Conservation (phyloP, 176 grass and related monocot genomes). For the Ensete ventricosum region DNA sequence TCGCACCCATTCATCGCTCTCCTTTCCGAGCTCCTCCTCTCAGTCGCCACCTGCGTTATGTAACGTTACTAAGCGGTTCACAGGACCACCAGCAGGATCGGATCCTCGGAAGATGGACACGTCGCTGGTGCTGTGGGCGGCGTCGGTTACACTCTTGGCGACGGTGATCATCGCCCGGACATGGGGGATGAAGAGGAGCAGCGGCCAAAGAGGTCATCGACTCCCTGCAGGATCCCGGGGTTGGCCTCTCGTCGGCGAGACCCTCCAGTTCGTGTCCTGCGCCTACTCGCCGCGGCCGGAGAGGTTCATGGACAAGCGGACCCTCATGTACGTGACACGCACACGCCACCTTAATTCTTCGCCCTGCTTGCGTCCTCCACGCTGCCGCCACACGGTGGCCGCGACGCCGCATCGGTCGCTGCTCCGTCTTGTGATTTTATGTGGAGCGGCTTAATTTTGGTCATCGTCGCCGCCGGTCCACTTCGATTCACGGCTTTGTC, state of each 20-base stretch:
- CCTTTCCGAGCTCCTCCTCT: background rate
- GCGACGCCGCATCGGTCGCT: background rate
- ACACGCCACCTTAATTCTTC: background rate
- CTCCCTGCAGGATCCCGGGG: conserved; percentile 72
- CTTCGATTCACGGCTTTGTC: no score
- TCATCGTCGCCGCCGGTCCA: no score
- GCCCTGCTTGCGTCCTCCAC: background rate
- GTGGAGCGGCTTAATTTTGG: no score
- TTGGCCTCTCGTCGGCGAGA: conserved; percentile 92
- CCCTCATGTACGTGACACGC: conserved; percentile 33
- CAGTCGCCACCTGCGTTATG: background rate
- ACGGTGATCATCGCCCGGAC: background rate
- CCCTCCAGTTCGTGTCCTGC: conserved; percentile 86
- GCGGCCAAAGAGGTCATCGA: background rate
- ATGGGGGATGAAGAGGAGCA: background rate
- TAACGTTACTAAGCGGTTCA: background rate
- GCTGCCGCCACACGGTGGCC: background rate
- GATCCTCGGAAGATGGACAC: background rate
- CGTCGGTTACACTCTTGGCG: conserved; percentile 16
- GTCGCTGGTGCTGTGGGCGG: background rate
- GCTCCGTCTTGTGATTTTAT: no score
- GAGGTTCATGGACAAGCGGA: conserved; percentile 85
- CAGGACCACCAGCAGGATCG: no score
- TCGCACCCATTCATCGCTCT: no score
- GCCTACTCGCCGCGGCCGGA: conserved; percentile 73